Evolutionary conservation across 2,329 filamentous ascomycete genomes (phyloP).

Genomic region (Colletotrichum musae): DNA sequence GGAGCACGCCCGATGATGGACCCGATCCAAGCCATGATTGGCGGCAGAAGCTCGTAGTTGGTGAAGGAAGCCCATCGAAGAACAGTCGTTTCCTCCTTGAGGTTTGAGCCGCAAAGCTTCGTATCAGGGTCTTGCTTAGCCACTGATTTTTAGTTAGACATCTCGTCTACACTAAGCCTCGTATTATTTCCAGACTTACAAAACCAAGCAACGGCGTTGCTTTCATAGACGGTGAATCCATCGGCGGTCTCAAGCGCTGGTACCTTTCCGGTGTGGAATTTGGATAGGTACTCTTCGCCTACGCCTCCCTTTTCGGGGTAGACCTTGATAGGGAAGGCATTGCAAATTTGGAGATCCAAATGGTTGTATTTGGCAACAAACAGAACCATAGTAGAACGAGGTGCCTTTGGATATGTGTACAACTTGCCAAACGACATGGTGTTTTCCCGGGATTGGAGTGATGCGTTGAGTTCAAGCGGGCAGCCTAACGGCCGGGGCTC

Average conservation of each 20-base stretch:
- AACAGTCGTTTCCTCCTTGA: conserved; percentile 15
- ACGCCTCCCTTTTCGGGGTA: conserved; percentile 24
- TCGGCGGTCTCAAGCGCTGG: conserved; percentile 14
- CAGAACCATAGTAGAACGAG: conserved; percentile 16
- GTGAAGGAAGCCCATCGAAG: conserved; percentile 18
- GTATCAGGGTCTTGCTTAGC: conserved; percentile 21
- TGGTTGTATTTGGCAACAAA: conserved; percentile 22
- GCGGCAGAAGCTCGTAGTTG: conserved; percentile 15
- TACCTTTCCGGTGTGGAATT: conserved; percentile 15
- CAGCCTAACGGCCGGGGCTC: no score
- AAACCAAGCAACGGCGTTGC: conserved; percentile 14
- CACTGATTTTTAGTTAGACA: background rate
- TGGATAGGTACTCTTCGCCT: conserved; percentile 16
- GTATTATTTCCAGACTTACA: background rate
- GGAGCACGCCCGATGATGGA: conserved; percentile 6
- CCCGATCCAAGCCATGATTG: conserved; percentile 20
- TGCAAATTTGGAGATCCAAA: conserved; percentile 10
- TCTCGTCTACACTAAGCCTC: accelerated
- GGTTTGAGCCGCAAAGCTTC: conserved; percentile 4
- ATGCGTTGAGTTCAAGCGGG: background rate
- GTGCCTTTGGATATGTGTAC: conserved; percentile 16
- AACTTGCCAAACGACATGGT: conserved; percentile 34
- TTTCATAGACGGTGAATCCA: conserved; percentile 11
- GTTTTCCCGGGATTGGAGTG: background rate
- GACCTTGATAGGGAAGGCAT: conserved; percentile 22